Evolutionary conservation across 1,284 basidiomycete species (phyloP).

Genomic region (Cutaneotrichosporon sp.): DNA sequence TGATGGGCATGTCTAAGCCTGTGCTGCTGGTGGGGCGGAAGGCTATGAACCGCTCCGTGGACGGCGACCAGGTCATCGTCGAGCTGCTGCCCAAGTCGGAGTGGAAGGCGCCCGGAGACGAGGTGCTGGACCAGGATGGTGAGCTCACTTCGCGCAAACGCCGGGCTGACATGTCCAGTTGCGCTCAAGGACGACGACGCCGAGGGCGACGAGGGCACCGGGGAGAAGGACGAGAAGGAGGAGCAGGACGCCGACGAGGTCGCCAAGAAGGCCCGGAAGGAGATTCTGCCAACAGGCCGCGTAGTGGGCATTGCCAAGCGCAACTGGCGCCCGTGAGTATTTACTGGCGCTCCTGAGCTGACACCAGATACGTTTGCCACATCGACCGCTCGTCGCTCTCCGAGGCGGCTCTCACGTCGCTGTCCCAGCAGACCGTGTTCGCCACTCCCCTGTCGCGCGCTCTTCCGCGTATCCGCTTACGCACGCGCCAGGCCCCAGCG

Average conservation of each 20-base stretch:
- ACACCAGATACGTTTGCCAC: conserved; percentile 96
- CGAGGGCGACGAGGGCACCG: conserved; percentile 83
- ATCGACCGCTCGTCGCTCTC: conserved; percentile 87
- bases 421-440: conserved; percentile 89
- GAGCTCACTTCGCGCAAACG: no score
- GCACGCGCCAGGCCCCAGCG: conserved; percentile 88
- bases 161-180: conserved; percentile 57
- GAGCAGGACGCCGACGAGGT: conserved; percentile 48
- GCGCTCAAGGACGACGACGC: conserved; percentile 88
- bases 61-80: conserved; percentile 91
- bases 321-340: conserved; percentile 89
- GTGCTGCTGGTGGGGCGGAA: conserved; percentile 85
- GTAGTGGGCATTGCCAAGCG: conserved; percentile 91
- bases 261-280: conserved; percentile 53
- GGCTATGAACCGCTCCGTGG: conserved; percentile 92
- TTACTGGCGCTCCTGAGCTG: no score
- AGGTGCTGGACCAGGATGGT: conserved; percentile 92
- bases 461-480: conserved; percentile 89
- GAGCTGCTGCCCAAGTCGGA: conserved; percentile 83
- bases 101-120: conserved; percentile 91
- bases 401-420: conserved; percentile 72
- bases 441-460: conserved; percentile 90
- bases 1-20: conserved; percentile 71
- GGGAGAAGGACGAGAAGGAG: conserved; percentile 49
- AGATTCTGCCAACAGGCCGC: conserved; percentile 77